phyloP scores from a whole-genome alignment of 768 basidiomycete species.

The Megacollybia marginata region DNA sequence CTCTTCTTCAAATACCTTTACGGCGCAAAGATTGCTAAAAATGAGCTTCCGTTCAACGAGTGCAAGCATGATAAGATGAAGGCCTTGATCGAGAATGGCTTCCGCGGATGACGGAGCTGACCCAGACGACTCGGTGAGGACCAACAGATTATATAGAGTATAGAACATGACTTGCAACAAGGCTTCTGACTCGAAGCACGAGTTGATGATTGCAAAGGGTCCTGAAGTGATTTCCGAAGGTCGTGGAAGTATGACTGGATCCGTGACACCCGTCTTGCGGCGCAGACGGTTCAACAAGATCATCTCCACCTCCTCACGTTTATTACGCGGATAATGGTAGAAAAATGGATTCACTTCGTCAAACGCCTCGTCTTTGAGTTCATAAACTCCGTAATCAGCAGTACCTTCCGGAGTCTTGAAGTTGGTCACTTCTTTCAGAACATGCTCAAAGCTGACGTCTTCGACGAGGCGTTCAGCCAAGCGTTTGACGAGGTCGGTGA shows the following conservation, averaged over 20 bases:
- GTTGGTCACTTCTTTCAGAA: conserved; percentile 70
- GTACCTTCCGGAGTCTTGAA: conserved; percentile 78
- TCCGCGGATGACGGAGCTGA: conserved; percentile 73
- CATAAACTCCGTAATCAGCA: conserved; percentile 79
- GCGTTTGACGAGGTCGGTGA: conserved; percentile 85
- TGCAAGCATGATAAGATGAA: conserved; percentile 83
- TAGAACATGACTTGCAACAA: conserved; percentile 82
- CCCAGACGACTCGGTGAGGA: conserved; percentile 51
- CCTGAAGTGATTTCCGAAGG: conserved; percentile 56
- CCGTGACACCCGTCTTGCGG: conserved; percentile 52
- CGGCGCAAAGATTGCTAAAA: conserved; percentile 54
- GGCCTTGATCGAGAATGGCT: conserved; percentile 80
- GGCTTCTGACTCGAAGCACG: conserved; percentile 60
- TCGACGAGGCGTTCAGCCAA: conserved; percentile 88
- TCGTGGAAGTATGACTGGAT: conserved; percentile 73
- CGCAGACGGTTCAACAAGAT: conserved; percentile 60
- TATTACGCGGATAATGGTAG: conserved; percentile 91
- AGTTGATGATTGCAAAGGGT: conserved; percentile 61
- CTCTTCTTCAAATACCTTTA: conserved; percentile 48
- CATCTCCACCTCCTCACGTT: conserved; percentile 84
- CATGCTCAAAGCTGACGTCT: conserved; percentile 71
- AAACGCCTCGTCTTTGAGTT: conserved; percentile 75
- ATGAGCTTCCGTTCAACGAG: conserved; percentile 58
- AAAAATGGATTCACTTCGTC: conserved; percentile 94
- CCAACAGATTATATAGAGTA: conserved; percentile 67